phyloP scores from a whole-genome alignment of 345 rosid species.

The Gossypium raimondii region DNA sequence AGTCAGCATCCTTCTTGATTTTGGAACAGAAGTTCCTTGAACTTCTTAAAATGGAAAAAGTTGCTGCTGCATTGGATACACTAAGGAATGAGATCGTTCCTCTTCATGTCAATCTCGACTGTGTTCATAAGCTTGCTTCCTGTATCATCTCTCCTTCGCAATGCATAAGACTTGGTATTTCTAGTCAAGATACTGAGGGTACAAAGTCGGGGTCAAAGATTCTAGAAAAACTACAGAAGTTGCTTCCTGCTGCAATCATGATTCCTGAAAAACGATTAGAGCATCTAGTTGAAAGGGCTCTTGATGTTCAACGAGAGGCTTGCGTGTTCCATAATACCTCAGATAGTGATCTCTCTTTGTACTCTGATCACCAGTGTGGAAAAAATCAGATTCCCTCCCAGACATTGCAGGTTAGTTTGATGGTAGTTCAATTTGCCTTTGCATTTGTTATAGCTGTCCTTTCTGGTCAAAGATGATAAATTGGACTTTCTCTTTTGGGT shows the following conservation, averaged over 20 bases:
- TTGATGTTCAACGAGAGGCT: constrained; percentile 53
- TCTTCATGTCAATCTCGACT: constrained; percentile 39
- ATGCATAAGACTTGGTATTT: constrained; percentile 19
- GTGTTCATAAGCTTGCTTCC: constrained; percentile 57
- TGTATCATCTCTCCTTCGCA: constrained; percentile 39
- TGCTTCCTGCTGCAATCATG: constrained; percentile 61
- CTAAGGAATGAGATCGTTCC: constrained; percentile 62
- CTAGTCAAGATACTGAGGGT: constrained; percentile 28
- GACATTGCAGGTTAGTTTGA: constrained; percentile 55
- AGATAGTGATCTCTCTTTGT: constrained; percentile 59
- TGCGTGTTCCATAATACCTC: constrained; percentile 58
- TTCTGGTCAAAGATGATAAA: constrained; percentile 5
- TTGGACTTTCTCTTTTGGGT: neutral
- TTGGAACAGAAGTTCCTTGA: constrained; percentile 66
- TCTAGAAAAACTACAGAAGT: constrained; percentile 48
- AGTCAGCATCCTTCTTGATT: constrained; percentile 55
- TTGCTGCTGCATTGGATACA: constrained; percentile 47
- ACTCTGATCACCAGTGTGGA: constrained; percentile 60
- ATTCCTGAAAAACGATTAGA: constrained; percentile 69
- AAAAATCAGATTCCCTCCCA: constrained; percentile 61
- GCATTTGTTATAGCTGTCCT: neutral
- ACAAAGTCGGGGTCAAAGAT: constrained; percentile 42
- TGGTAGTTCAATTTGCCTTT: constrained; percentile 15
- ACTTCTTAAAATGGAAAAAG: constrained; percentile 38
- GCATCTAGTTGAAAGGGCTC: constrained; percentile 63